These are phyloP conservation scores for Nematodospora anomalae DNA, from an alignment of 1,139 yeast genomes.

Conservation along the genomic window DNA sequence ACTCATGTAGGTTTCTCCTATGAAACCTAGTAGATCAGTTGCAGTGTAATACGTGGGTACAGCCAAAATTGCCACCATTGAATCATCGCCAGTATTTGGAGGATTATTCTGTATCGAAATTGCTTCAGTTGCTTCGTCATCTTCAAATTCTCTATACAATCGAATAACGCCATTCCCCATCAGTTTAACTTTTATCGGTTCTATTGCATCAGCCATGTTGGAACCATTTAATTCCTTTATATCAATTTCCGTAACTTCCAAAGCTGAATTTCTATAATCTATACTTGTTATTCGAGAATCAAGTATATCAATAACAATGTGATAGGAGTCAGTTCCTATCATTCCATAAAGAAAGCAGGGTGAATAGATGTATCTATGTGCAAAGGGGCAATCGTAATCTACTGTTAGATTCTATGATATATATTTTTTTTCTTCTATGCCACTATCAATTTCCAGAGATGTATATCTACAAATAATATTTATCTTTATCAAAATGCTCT, in stretches of 20 bases:
- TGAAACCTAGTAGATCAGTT: conserved; percentile 76
- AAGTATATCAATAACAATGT: conserved; percentile 31
- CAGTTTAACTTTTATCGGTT: conserved; percentile 57
- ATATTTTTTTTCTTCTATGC: too few relatives aligned
- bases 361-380: too few relatives aligned
- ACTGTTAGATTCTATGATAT: too few relatives aligned
- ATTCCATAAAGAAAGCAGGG: too few relatives aligned
- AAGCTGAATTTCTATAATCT: conserved; percentile 32
- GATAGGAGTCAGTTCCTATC: conserved; percentile 49
- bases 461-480: conserved; percentile 42
- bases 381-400: too few relatives aligned
- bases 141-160: conserved; percentile 55
- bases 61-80: conserved; percentile 76
- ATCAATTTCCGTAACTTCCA: conserved; percentile 34
- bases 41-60: conserved; percentile 88
- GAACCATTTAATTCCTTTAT: conserved; percentile 12
- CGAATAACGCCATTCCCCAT: conserved; percentile 75
- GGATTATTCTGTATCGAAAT: conserved; percentile 3
- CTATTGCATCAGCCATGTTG: conserved; percentile 24
- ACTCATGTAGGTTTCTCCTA: conserved; percentile 62
- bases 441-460: too few relatives aligned
- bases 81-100: conserved; percentile 47
- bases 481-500: conserved; percentile 51
- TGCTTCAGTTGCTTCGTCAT: conserved; percentile 15
- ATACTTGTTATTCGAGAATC: conserved; percentile 5